Evolutionary conservation across 352 stramenopile species (phyloP).

Genomic region (Globisporangium sylvaticum): DNA sequence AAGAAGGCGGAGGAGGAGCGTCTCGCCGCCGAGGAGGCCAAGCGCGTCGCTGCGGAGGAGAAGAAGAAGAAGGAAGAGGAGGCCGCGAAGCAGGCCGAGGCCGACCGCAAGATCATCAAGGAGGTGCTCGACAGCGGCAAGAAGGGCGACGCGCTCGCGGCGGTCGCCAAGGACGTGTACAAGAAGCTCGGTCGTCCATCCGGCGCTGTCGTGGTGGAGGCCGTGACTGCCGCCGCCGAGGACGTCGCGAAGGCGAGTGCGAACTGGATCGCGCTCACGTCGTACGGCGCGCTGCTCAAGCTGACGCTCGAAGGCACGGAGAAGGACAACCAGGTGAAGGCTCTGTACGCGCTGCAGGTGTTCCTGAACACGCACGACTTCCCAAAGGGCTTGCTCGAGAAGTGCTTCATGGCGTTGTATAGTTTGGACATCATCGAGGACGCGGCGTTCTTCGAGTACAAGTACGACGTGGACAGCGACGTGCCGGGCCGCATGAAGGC

Average conservation of each 20-base stretch:
- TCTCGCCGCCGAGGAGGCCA: conserved; percentile 54
- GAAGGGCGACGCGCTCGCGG: conserved; percentile 57
- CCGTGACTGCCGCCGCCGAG: conserved; percentile 43
- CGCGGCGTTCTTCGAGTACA: conserved; percentile 82
- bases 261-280: conserved; percentile 70
- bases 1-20: conserved; percentile 80
- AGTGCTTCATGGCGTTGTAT: conserved; percentile 86
- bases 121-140: conserved; percentile 59
- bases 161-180: conserved; percentile 50
- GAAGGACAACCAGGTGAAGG: conserved; percentile 63
- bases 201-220: conserved; percentile 52
- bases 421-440: conserved; percentile 80
- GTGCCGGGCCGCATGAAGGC: conserved; percentile 76
- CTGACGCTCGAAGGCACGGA: conserved; percentile 42
- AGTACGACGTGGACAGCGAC: conserved; percentile 78
- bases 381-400: conserved; percentile 75
- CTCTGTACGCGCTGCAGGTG: conserved; percentile 71
- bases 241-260: conserved; percentile 70
- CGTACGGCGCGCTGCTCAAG: conserved; percentile 65
- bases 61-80: conserved; percentile 54
- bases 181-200: conserved; percentile 36
- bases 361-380: conserved; percentile 75
- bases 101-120: conserved; percentile 52
- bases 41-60: conserved; percentile 51
- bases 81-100: conserved; percentile 41